Evolutionary conservation across 129 eudicot species (phyloP).

Genomic region (Centrapalus pauciflorus): DNA sequence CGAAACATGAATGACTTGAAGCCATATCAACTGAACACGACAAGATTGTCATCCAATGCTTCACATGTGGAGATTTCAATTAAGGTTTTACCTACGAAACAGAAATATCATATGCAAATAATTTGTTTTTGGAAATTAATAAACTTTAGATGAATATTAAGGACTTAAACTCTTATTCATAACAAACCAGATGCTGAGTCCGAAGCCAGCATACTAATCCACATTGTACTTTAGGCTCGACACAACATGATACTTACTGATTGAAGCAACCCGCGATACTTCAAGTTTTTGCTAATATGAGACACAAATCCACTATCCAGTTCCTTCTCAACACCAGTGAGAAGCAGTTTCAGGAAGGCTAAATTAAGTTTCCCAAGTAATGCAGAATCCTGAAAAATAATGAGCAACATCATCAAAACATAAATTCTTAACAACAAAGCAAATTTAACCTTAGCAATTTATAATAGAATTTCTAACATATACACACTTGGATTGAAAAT

Average conservation of each 20-base stretch:
- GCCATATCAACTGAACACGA: too few species aligned
- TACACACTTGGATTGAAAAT: conserved; percentile 3
- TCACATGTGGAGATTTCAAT: background rate
- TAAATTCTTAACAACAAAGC: background rate
- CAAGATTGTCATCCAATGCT: too few species aligned
- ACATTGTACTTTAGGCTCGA: background rate
- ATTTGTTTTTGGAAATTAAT: background rate
- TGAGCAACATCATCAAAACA: conserved; percentile 1
- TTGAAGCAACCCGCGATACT: conserved; percentile 57
- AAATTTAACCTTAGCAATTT: conserved; percentile 2
- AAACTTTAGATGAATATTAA: background rate
- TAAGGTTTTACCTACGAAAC: background rate
- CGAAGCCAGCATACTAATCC: background rate
- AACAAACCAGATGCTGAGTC: background rate
- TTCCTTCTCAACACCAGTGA: conserved; percentile 68
- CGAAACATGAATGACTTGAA: too few species aligned
- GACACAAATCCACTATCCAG: conserved; percentile 37
- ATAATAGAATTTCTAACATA: background rate
- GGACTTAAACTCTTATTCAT: conserved; percentile 1
- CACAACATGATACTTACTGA: conserved; percentile 41
- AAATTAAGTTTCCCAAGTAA: conserved; percentile 74
- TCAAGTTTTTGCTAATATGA: conserved; percentile 65
- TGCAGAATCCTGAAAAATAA: conserved; percentile 58
- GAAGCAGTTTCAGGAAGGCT: conserved; percentile 59
- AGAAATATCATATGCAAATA: background rate